Base-by-base conservation (phyloP, 1,284 basidiomycete species). In the Lignosus rhinocerotis region DNA sequence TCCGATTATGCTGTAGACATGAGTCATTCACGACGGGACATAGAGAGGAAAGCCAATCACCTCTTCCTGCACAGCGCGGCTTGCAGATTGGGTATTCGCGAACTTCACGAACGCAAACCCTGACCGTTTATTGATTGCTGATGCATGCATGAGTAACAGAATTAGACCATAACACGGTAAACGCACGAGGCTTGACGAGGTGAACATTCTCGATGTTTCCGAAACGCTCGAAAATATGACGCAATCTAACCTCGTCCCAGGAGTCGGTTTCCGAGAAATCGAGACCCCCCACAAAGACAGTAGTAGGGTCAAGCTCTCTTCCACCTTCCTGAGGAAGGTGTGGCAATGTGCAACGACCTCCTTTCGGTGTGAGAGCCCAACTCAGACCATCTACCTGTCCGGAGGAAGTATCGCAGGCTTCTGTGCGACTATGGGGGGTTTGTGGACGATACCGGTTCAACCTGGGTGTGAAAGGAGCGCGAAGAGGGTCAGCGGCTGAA, bases 41-140 rank as follows among this genome's bases (percentile, higher is more conserved):
- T 33, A 9, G n/a, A 25, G 39, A 19, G 44, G 54, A 39, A 19
- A 36, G 44, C 49, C 39, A 66, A 71, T 47, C 55, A 88, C 89
- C 78, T 90, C 84, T 69, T 80, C 80, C 34, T 72, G 70, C 16
- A 91, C 79, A 3, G 89, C 89, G 51, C 78, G 81, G 21, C 77
- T 76, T 32, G 88, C 80, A 25, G 83, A 77, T 7, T 86, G 83
- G 4, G 77, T 76, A 56, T 84, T 82, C 56, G 82, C 75, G 66
- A 85, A 92, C 67, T 80, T 87, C 51, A 92, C 80, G 66, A 92
- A 91, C 2, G 90, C 90, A 67, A 90, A 92, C 1, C 84, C 86
- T 17, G 84, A 79, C 62, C 79, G 79, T 58, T 83, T 83, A 63
- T 81, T 82, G 25, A 73, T 87, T 89, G 25, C 25, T 25, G 4